These are phyloP conservation scores for Ceratocystis papillata DNA, from an alignment of 2,329 filamentous ascomycete species.

Conservation along the genomic window DNA sequence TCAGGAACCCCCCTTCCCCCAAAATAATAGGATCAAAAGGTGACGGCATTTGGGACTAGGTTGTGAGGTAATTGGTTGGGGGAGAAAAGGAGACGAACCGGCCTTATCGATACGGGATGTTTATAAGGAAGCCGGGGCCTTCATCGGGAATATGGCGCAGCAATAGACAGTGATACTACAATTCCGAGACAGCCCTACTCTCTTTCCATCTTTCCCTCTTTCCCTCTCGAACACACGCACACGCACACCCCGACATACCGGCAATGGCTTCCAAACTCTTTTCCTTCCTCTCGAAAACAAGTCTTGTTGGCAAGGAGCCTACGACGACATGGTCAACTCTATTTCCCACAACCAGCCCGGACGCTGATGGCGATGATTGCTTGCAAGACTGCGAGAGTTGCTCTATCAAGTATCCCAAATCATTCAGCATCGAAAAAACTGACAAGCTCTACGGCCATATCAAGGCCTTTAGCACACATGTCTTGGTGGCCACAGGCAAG, in stretches of 20 bases:
- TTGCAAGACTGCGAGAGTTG: conserved; percentile 77
- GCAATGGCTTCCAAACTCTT: conserved; percentile 37
- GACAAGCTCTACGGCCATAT: conserved; percentile 77
- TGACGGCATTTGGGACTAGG: background rate
- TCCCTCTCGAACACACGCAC: background rate
- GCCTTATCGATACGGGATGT: background rate
- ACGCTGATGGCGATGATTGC: conserved; percentile 78
- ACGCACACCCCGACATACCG: background rate
- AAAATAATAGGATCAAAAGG: background rate
- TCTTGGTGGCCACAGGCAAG: conserved; percentile 91
- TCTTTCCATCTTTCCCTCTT: background rate
- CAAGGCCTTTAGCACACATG: conserved; percentile 77
- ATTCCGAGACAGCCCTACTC: too few relatives aligned
- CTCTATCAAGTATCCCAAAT: conserved; percentile 61
- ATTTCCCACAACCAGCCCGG: conserved; percentile 65
- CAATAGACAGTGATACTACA: too few relatives aligned
- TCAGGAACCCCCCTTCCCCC: background rate
- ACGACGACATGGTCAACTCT: conserved; percentile 37
- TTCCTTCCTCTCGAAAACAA: conserved; percentile 33
- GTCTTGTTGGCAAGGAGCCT: conserved; percentile 25
- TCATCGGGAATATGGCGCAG: too few relatives aligned
- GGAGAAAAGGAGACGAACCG: background rate
- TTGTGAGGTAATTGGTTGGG: background rate
- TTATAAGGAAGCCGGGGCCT: background rate
- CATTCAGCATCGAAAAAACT: conserved; percentile 61